A percentile compares a stretch with the other conserved stretches of the same genome.
phyloP scores from a whole-genome alignment of 306 rosid genomes.

The Fragaria nilgerrensis region DNA sequence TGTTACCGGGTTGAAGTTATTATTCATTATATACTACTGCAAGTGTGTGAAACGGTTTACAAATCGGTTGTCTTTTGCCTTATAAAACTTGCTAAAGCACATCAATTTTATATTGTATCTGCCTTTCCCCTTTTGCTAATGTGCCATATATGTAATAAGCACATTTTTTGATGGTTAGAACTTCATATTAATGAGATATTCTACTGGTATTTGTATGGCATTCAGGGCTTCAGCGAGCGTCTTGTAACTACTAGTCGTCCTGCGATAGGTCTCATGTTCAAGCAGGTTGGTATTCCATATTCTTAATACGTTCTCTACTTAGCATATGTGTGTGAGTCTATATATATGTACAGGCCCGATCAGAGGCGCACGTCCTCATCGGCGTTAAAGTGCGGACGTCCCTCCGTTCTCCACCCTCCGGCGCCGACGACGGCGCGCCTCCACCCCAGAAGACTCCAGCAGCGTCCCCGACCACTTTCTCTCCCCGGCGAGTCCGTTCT shows the following conservation, averaged over 20 bases:
- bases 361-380: too few species aligned
- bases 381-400: too few species aligned
- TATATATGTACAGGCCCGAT: too few species aligned
- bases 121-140: background rate
- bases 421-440: too few species aligned
- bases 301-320: background rate
- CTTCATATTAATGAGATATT: background rate
- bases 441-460: too few species aligned
- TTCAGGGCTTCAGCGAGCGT: constrained; percentile 93
- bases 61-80: constrained; percentile 2
- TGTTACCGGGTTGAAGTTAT: background rate
- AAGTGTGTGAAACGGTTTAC: background rate
- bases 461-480: too few species aligned
- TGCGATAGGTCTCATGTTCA: constrained; percentile 91
- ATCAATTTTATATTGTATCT: background rate
- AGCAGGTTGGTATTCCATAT: constrained; percentile 57
- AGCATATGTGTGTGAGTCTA: background rate
- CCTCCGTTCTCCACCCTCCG: too few species aligned
- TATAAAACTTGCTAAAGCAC: background rate
- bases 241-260: constrained; percentile 97
- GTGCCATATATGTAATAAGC: background rate
- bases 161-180: constrained; percentile 6
- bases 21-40: constrained; percentile 3
- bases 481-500: too few species aligned
- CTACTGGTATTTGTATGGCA: constrained; percentile 18